phyloP scores from a whole-genome alignment of 108 stramenopile genomes.

The Schizochytrium sp. region DNA sequence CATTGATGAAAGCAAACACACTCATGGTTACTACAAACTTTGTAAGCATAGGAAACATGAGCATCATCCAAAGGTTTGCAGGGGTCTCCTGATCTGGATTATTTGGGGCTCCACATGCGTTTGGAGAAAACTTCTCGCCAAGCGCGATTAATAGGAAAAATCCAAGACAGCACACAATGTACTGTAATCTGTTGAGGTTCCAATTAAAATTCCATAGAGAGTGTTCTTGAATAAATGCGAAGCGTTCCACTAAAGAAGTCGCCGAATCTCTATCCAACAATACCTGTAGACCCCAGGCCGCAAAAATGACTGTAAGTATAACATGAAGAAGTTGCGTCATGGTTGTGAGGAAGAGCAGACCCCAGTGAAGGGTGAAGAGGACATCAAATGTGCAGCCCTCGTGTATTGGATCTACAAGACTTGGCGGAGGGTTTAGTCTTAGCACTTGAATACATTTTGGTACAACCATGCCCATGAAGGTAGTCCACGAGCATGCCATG shows the following conservation, averaged over 20 bases:
- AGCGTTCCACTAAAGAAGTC: not conserved
- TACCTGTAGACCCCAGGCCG: not conserved
- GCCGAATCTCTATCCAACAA: too few species aligned
- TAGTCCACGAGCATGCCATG: not conserved
- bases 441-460: not conserved
- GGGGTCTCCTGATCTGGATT: not conserved
- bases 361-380: constrained; percentile 37
- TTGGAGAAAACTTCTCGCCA: not conserved
- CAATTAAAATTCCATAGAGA: constrained; percentile 19
- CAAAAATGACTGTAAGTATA: not conserved
- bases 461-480: not conserved
- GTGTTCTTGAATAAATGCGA: not conserved
- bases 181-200: constrained; percentile 16
- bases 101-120: not conserved
- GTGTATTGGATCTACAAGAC: not conserved
- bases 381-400: not conserved
- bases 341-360: constrained; percentile 12
- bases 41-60: not conserved
- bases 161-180: constrained; percentile 8
- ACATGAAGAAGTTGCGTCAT: not conserved
- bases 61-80: not conserved
- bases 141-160: not conserved
- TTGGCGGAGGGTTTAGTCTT: not conserved
- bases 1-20: not conserved
- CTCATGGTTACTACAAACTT: not conserved